These are phyloP conservation scores for Komagataella populi DNA, from an alignment of 805 yeast genomes.

Conservation along the genomic window DNA sequence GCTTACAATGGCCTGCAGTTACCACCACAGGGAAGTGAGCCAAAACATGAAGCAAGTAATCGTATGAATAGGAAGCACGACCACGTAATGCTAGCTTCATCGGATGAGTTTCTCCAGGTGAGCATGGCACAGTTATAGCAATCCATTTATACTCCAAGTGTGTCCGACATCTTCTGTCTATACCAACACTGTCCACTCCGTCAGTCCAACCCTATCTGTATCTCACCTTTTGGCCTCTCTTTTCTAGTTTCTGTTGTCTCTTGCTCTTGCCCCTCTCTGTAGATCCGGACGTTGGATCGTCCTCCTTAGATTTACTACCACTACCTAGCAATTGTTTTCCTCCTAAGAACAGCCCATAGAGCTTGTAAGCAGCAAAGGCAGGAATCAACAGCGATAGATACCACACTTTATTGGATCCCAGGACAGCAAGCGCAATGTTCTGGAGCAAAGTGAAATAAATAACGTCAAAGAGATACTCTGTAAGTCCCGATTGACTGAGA, in stretches of 20 bases:
- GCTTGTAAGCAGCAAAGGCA: slow-evolving; percentile 32
- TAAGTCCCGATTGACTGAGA: slow-evolving; percentile 46
- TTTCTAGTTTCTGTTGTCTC: slow-evolving; percentile 26
- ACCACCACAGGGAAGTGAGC: neutral
- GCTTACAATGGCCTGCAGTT: neutral
- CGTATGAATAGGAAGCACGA: too few relatives aligned
- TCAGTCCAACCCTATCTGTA: neutral
- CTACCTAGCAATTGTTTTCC: slow-evolving; percentile 9
- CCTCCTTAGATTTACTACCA: slow-evolving; percentile 1
- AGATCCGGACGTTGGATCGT: slow-evolving; percentile 1
- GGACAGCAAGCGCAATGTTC: slow-evolving; percentile 34
- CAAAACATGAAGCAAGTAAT: too few relatives aligned
- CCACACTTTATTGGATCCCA: slow-evolving; percentile 54
- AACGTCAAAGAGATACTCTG: slow-evolving; percentile 61
- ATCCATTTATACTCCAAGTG: neutral
- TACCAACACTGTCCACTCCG: too few relatives aligned
- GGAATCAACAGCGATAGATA: slow-evolving; percentile 33
- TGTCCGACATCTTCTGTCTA: neutral
- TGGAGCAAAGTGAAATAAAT: slow-evolving; percentile 51
- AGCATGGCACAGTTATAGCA: neutral
- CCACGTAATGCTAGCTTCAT: too few relatives aligned
- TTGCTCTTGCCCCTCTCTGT: slow-evolving; percentile 13
- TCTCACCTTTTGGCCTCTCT: slow-evolving; percentile 7
- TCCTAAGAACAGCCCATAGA: slow-evolving; percentile 10
- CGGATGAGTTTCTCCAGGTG: too few relatives aligned